phyloP scores from a whole-genome alignment of 192 early-diverging fungal species.

The Lobulomyces angularis region DNA sequence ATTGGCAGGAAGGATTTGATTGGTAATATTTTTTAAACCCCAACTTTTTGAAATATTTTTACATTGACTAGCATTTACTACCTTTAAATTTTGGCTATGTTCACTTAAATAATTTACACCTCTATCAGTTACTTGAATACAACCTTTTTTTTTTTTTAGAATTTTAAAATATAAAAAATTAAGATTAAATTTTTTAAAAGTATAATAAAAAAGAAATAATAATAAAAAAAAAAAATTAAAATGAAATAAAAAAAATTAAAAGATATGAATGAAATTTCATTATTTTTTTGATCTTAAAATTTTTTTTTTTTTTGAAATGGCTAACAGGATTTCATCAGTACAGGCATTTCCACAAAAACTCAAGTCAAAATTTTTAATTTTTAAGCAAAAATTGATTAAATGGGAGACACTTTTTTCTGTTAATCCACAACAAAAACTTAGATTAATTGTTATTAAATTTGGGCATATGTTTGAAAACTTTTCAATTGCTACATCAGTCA shows the following conservation, averaged over 20 bases:
- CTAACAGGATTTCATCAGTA: conserved; percentile 44
- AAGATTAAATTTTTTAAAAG: too few species aligned
- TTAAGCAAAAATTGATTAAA: conserved; percentile 21
- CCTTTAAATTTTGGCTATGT: background rate
- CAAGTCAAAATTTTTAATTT: conserved; percentile 44
- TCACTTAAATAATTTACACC: conserved; percentile 12
- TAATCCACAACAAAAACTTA: conserved; percentile 67
- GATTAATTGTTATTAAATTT: conserved; percentile 33
- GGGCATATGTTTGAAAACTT: conserved; percentile 41
- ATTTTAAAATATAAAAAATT: too few species aligned
- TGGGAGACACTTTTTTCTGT: conserved; percentile 40
- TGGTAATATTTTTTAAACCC: too few species aligned
- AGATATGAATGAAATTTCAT: too few species aligned
- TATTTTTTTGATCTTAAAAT: too few species aligned
- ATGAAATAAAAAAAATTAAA: too few species aligned
- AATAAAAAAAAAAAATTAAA: too few species aligned
- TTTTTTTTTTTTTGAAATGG: too few species aligned
- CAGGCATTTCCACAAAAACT: conserved; percentile 63
- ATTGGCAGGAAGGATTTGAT: too few species aligned
- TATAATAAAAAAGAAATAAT: too few species aligned
- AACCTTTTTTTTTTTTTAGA: too few species aligned
- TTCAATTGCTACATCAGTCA: conserved; percentile 52
- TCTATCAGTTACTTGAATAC: conserved; percentile 29
- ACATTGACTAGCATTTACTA: conserved; percentile 7
- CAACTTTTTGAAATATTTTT: conserved; percentile 4